Conservation (phyloP, 106 monocot genomes). For the Posidonia australis region DNA sequence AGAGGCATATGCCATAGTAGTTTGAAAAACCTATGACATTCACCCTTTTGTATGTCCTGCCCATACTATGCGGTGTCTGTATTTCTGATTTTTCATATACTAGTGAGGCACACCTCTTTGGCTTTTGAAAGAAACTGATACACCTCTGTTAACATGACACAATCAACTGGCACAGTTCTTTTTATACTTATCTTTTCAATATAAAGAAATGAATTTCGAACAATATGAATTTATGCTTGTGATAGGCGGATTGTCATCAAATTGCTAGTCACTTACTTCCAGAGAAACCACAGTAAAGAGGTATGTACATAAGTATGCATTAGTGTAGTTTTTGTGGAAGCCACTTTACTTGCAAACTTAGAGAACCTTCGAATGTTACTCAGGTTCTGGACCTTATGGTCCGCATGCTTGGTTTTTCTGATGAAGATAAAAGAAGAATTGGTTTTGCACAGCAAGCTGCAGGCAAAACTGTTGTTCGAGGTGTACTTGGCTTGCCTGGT, state of each 20-base stretch:
- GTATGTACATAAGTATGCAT: conserved; percentile 24
- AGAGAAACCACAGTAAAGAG: conserved; percentile 97
- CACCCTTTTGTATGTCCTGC: no score
- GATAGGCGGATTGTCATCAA: conserved; percentile 97
- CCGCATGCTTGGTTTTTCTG: conserved; percentile 96
- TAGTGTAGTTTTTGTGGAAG: neutral
- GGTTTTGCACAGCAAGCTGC: conserved; percentile 66
- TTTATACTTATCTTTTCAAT: no score
- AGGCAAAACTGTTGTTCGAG: conserved; percentile 79
- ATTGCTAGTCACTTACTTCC: conserved; percentile 89
- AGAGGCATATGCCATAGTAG: no score
- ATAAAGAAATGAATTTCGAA: no score
- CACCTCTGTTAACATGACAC: no score
- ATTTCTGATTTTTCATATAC: no score
- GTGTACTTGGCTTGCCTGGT: conserved; percentile 81
- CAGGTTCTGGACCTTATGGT: conserved; percentile 98
- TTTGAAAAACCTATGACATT: no score
- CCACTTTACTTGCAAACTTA: neutral
- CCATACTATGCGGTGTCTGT: no score
- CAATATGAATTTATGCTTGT: conserved; percentile 4
- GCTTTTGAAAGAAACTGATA: no score
- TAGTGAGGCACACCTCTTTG: no score
- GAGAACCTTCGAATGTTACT: neutral
- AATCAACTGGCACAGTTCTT: no score
- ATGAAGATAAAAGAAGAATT: conserved; percentile 93